Percentiles rank a stretch among this genome's conserved stretches.
Evolutionary conservation across 2,329 filamentous ascomycete species (phyloP).

Genomic region (Colletotrichum tabaci): DNA sequence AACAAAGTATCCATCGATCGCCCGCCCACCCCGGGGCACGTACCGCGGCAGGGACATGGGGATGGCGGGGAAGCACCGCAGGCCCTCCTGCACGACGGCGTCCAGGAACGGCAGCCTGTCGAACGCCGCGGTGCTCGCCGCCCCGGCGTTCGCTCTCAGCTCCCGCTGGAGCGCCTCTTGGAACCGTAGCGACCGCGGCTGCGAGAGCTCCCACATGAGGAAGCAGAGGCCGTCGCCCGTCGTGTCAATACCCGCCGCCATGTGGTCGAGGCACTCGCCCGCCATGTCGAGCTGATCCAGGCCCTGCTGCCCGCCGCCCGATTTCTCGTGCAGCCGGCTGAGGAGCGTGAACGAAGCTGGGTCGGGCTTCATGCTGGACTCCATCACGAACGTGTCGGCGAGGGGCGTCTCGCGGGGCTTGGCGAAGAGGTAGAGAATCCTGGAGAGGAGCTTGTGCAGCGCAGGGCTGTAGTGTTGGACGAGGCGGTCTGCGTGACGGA

Average conservation of each 20-base stretch:
- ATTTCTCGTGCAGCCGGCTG: conserved; percentile 69
- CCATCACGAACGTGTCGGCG: conserved; percentile 71
- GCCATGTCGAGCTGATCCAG: conserved; percentile 71
- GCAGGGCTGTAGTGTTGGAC: conserved; percentile 70
- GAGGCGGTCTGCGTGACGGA: conserved; percentile 65
- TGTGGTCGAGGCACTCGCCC: conserved; percentile 79
- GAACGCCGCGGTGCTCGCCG: conserved; percentile 47
- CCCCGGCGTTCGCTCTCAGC: conserved; percentile 58
- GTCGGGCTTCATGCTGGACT: conserved; percentile 62
- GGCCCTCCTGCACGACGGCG: conserved; percentile 73
- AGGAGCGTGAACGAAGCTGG: conserved; percentile 70
- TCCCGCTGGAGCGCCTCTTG: conserved; percentile 70
- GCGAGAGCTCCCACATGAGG: conserved; percentile 79
- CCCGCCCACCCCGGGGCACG: conserved; percentile 68
- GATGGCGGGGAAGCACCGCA: conserved; percentile 75
- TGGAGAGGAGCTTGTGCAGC: conserved; percentile 63
- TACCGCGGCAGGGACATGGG: conserved; percentile 77
- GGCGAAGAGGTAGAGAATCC: conserved; percentile 63
- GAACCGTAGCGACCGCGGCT: conserved; percentile 65
- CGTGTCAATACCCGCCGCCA: conserved; percentile 81
- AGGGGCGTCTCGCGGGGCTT: conserved; percentile 71
- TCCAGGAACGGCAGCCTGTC: conserved; percentile 73
- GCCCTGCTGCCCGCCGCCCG: conserved; percentile 48
- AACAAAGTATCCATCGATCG: conserved; percentile 69
- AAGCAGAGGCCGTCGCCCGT: conserved; percentile 80